Conservation (phyloP, 345 rosid species). For the Nasturtium officinale region DNA sequence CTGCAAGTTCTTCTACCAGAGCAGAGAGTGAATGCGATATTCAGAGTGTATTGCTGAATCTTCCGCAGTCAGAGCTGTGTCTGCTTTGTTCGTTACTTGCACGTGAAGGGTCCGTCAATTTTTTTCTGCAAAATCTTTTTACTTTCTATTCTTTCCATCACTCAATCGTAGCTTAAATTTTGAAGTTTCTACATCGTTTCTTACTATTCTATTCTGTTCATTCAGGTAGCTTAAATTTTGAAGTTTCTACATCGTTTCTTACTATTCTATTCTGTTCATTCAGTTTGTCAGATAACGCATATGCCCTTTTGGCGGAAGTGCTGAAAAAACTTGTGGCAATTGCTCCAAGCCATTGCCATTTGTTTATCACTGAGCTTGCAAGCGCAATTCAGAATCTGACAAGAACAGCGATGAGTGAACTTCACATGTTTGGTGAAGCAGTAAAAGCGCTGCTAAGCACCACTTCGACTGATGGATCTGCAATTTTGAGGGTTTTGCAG, state of each 20-base stretch:
- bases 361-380: slow-evolving; percentile 82
- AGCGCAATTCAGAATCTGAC: slow-evolving; percentile 68
- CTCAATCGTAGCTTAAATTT: not conserved
- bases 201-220: too few species aligned
- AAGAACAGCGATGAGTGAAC: slow-evolving; percentile 79
- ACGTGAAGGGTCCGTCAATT: slow-evolving; percentile 77
- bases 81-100: slow-evolving; percentile 93
- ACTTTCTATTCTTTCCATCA: not conserved
- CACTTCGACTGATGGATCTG: slow-evolving; percentile 85
- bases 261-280: slow-evolving; percentile 14
- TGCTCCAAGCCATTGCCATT: slow-evolving; percentile 79
- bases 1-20: slow-evolving; percentile 47
- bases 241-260: too few species aligned
- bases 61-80: slow-evolving; percentile 81
- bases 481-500: slow-evolving; percentile 88
- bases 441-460: slow-evolving; percentile 77
- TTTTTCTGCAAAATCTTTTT: not conserved
- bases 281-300: slow-evolving; percentile 96
- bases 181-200: not conserved
- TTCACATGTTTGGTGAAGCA: slow-evolving; percentile 77
- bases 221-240: too few species aligned
- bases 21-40: slow-evolving; percentile 61
- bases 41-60: slow-evolving; percentile 60
- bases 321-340: slow-evolving; percentile 81
- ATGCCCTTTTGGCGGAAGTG: slow-evolving; percentile 84